phyloP scores from a whole-genome alignment of 768 basidiomycete genomes.

The Nidula microcarpa region DNA sequence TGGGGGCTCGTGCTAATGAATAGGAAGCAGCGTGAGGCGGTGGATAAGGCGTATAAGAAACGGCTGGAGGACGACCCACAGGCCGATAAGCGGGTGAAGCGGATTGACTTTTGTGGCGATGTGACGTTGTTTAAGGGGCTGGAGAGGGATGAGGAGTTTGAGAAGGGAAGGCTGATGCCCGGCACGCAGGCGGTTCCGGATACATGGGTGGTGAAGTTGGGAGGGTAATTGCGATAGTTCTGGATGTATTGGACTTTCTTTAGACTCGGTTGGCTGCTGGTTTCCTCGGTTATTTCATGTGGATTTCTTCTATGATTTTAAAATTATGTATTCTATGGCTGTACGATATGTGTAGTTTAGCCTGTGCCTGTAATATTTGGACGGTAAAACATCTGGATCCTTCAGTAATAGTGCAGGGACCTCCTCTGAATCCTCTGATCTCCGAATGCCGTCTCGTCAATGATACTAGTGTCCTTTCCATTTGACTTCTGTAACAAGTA shows the following conservation, averaged over 20 bases:
- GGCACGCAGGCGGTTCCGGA: constrained; percentile 36
- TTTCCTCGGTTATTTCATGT: not conserved
- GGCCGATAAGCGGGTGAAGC: constrained; percentile 34
- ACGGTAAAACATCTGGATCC: too few species aligned
- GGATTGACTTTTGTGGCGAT: constrained; percentile 67
- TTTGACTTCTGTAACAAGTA: too few species aligned
- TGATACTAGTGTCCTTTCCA: too few species aligned
- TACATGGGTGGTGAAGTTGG: constrained; percentile 54
- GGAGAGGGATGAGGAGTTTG: constrained; percentile 55
- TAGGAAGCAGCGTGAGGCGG: constrained; percentile 34
- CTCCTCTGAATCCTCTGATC: too few species aligned
- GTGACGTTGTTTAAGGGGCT: constrained; percentile 58
- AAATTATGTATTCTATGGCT: too few species aligned
- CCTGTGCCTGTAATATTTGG: too few species aligned
- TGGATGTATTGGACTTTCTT: not conserved
- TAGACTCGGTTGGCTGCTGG: not conserved
- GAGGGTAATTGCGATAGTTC: not conserved
- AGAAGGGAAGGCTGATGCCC: constrained; percentile 47
- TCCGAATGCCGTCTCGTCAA: too few species aligned
- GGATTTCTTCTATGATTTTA: too few species aligned
- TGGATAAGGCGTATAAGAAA: constrained; percentile 50
- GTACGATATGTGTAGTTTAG: too few species aligned
- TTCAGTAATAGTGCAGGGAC: too few species aligned
- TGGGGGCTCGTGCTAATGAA: constrained; percentile 55
- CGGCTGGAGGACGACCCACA: constrained; percentile 30